Conservation (phyloP, 2,329 filamentous ascomycete species). For the Phaeophleospora eucalypticola region DNA sequence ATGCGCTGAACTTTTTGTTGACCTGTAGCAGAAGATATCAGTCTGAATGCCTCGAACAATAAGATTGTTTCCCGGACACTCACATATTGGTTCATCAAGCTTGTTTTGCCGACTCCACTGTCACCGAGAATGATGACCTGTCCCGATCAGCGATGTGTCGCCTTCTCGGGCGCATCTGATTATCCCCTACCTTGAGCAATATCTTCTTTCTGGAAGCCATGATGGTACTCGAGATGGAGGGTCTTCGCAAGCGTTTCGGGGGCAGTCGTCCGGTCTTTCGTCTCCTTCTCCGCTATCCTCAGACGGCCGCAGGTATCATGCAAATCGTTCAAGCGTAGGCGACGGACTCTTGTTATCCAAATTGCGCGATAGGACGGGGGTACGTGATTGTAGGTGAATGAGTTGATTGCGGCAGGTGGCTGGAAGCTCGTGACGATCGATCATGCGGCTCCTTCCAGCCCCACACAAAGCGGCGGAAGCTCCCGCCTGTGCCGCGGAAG, state of each 20-base stretch:
- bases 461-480: too few relatives aligned
- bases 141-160: conserved; percentile 12
- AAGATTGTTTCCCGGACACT: conserved; percentile 34
- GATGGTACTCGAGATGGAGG: neutral
- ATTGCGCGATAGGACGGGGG: neutral
- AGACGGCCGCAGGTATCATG: too few relatives aligned
- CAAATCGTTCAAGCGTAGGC: neutral
- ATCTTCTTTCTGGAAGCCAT: conserved; percentile 40
- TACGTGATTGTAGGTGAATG: neutral
- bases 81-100: conserved; percentile 99
- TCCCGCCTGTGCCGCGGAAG: neutral
- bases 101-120: conserved; percentile 98
- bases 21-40: conserved; percentile 56
- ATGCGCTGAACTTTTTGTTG: conserved; percentile 99
- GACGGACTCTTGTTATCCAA: neutral
- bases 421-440: neutral
- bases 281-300: neutral
- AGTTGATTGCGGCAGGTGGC: neutral
- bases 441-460: neutral
- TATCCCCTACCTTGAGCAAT: conserved; percentile 32
- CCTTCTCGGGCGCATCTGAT: neutral
- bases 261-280: neutral
- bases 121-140: conserved; percentile 99
- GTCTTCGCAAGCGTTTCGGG: neutral
- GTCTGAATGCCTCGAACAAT: neutral